Conservation (phyloP, 2,329 filamentous ascomycete species). For the Chrysoporthe austroafricana region DNA sequence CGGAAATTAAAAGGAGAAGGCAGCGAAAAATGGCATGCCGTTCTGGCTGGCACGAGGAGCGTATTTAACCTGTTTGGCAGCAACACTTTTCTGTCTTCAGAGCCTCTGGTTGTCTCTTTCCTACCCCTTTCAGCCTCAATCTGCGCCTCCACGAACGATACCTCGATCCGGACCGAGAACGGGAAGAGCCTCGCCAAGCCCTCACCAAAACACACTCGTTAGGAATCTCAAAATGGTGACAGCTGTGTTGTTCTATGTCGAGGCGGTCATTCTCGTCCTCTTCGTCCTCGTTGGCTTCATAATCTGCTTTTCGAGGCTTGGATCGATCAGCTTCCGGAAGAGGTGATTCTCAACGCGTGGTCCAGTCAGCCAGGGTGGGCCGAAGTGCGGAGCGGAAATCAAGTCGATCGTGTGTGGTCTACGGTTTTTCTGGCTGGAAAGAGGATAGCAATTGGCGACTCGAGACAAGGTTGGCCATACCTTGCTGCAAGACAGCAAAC, state of each 20-base stretch:
- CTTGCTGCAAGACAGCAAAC: not conserved
- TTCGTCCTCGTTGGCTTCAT: slow-evolving; percentile 13
- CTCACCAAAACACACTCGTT: not conserved
- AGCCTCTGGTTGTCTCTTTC: not conserved
- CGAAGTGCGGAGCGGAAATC: not conserved
- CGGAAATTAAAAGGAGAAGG: slow-evolving; percentile 16
- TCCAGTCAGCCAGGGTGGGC: not conserved
- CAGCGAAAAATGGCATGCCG: slow-evolving; percentile 1
- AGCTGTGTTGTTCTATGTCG: slow-evolving; percentile 18
- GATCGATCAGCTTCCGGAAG: slow-evolving; percentile 22
- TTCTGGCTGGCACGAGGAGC: not conserved
- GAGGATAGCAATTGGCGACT: not conserved
- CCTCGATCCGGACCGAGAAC: slow-evolving; percentile 2
- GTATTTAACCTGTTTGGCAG: slow-evolving; percentile 15
- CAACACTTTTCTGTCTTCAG: not conserved
- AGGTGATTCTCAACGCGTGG: slow-evolving; percentile 11
- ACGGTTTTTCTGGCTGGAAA: not conserved
- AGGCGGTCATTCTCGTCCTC: slow-evolving; percentile 22
- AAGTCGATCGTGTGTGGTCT: not conserved
- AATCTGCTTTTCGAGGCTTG: slow-evolving; percentile 17
- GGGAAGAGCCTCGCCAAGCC: slow-evolving; percentile 1
- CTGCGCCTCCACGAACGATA: not conserved
- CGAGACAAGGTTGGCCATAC: not conserved
- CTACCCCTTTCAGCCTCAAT: slow-evolving; percentile 3
- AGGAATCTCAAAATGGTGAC: slow-evolving; percentile 20